These are phyloP conservation scores for Paramecium sonneborni DNA, from an alignment of 73 alveolate species.

Conservation along the genomic window DNA sequence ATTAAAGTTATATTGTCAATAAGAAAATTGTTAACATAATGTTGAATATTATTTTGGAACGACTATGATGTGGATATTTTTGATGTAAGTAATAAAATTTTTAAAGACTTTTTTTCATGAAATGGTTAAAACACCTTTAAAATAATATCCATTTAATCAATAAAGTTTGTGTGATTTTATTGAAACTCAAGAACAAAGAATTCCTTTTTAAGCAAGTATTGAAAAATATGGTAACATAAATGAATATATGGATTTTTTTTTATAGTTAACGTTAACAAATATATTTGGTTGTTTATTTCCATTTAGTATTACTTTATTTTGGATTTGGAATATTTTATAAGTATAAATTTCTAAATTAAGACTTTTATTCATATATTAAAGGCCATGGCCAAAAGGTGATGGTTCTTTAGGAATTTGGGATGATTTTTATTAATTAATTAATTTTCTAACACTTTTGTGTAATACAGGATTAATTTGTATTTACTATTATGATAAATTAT, in stretches of 20 bases:
- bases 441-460: background rate
- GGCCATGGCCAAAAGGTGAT: constrained; percentile 48
- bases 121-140: background rate
- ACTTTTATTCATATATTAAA: background rate
- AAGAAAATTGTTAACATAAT: constrained; percentile 32
- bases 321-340: background rate
- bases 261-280: background rate
- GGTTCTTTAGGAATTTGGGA: constrained; percentile 17
- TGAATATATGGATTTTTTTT: background rate
- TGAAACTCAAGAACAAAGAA: background rate
- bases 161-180: background rate
- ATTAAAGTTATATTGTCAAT: background rate
- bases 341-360: background rate
- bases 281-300: constrained; percentile 30
- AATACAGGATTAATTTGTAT: background rate
- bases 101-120: background rate
- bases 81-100: background rate
- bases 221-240: background rate
- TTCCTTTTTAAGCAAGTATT: background rate
- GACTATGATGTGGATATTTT: background rate
- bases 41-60: constrained; percentile 31
- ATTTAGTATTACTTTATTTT: background rate
- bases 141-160: background rate
- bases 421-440: background rate
- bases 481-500: background rate